Evolutionary conservation across 805 yeast genomes (phyloP), one percentile per base, ranked within the genome.

Genomic region (Ogataea degrootiae): DNA sequence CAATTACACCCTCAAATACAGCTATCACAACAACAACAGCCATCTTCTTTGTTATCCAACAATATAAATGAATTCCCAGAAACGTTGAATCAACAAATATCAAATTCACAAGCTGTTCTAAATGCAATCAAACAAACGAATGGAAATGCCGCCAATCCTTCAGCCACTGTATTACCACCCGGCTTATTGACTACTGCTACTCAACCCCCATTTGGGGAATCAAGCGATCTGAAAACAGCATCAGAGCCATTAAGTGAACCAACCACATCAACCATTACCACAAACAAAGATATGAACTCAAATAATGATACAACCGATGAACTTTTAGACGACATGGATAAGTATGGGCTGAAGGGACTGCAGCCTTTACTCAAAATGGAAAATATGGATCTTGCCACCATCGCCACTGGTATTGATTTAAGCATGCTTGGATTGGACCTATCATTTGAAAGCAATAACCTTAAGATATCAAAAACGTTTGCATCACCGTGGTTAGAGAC

Each of bases 401-500:
- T 85, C 43, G 85, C 91, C 6, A 72, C 85, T 47, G 96, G 96
- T 9, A 81, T 82, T 26, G 96, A 89, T 60, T 67, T 87, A 40
- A 78, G 76, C 47, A 76, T 80, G 58, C 63, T 83, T 34, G 94
- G 92, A 1, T 67, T 86, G 38, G 83, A 84, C 55, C 66, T 87
- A 54, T 61, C 71, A 3, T 64, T 67, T 23, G 72, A 69, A 37
- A 68, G 67, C n/a, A 59, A 60, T 31, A 50, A 59, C 41, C 67
- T 63, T 19, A 73, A 76, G 46, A 65, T 87, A 34, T 74, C 87
- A 29, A 72, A 76, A 53, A 80, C 83, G 7, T 81, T 92, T 60
- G 84, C 95, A 22, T 86, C 96, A 3, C 99, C 99, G 12, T 92
- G 99, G 98, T 76, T 86, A 37, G 98, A 94, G 61, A 87, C 97